These are phyloP conservation scores for Nakazawaea ambrosiae DNA, from an alignment of 805 yeast species.

Conservation along the genomic window DNA sequence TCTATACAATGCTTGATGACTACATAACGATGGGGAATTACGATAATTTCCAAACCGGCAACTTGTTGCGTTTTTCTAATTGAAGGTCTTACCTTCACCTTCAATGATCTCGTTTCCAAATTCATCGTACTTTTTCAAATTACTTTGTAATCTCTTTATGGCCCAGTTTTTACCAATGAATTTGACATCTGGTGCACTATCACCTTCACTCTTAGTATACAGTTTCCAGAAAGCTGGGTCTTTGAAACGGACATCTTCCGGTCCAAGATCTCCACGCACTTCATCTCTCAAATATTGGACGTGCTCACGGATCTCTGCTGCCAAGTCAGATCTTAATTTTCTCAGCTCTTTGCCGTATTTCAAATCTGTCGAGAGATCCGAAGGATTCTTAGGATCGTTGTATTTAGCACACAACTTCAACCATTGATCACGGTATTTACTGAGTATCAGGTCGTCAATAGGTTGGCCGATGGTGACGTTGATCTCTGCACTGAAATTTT, in stretches of 20 bases:
- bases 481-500: constrained; percentile 60
- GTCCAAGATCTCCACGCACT: constrained; percentile 34
- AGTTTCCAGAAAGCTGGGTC: constrained; percentile 70
- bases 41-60: too few species aligned
- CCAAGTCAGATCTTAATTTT: constrained; percentile 60
- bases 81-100: too few species aligned
- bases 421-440: constrained; percentile 66
- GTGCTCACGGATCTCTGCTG: constrained; percentile 57
- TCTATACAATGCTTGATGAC: too few species aligned
- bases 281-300: constrained; percentile 44
- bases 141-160: constrained; percentile 55
- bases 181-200: constrained; percentile 57
- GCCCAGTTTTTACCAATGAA: constrained; percentile 85
- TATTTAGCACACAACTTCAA: constrained; percentile 46
- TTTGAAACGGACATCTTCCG: constrained; percentile 65
- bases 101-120: constrained; percentile 21
- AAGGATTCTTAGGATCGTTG: constrained; percentile 41
- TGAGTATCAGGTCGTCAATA: constrained; percentile 53
- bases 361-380: constrained; percentile 55
- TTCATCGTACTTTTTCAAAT: constrained; percentile 23
- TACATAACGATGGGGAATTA: too few species aligned
- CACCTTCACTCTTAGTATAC: constrained; percentile 60
- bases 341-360: constrained; percentile 59
- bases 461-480: constrained; percentile 68
- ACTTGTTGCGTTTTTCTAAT: too few species aligned